Percentiles rank a stretch among this genome's conserved stretches.
Evolutionary conservation across 1,284 basidiomycete genomes (phyloP).

Genomic region (Chalciporus sp.): DNA sequence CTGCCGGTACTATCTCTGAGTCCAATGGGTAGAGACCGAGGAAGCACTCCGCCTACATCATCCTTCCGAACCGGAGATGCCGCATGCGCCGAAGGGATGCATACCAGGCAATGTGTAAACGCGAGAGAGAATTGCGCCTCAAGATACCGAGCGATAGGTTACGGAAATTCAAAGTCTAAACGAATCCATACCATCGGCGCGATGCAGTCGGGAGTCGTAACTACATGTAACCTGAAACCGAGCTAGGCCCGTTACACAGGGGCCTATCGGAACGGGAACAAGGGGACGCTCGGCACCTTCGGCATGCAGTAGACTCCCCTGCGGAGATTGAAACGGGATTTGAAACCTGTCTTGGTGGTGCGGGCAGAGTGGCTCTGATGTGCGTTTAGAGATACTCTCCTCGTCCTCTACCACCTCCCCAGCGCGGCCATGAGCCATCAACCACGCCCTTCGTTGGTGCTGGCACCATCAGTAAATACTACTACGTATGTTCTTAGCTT

Average conservation of each 20-base stretch:
- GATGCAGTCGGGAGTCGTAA: too few relatives aligned
- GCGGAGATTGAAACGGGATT: slow-evolving; percentile 31
- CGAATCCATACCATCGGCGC: neutral
- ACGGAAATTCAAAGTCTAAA: slow-evolving; percentile 3
- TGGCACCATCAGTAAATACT: slow-evolving; percentile 76
- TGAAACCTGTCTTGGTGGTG: slow-evolving; percentile 31
- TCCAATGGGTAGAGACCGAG: neutral
- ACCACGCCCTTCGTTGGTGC: slow-evolving; percentile 62
- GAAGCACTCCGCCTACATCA: neutral
- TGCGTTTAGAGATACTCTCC: slow-evolving; percentile 30
- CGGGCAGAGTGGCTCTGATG: slow-evolving; percentile 38
- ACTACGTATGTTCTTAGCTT: slow-evolving; percentile 58
- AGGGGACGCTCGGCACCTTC: slow-evolving; percentile 17
- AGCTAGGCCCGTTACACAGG: neutral
- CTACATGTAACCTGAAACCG: too few relatives aligned
- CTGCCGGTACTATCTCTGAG: too few relatives aligned
- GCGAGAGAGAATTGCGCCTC: neutral
- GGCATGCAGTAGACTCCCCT: slow-evolving; percentile 19
- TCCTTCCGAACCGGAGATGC: slow-evolving; percentile 4
- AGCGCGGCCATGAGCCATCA: slow-evolving; percentile 52
- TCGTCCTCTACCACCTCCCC: slow-evolving; percentile 22
- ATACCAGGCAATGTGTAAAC: neutral
- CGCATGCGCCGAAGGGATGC: neutral
- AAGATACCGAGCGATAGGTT: neutral
- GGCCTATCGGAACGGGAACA: slow-evolving; percentile 1